Conservation (phyloP, 805 yeast species). For the Yarrowia sp. region DNA sequence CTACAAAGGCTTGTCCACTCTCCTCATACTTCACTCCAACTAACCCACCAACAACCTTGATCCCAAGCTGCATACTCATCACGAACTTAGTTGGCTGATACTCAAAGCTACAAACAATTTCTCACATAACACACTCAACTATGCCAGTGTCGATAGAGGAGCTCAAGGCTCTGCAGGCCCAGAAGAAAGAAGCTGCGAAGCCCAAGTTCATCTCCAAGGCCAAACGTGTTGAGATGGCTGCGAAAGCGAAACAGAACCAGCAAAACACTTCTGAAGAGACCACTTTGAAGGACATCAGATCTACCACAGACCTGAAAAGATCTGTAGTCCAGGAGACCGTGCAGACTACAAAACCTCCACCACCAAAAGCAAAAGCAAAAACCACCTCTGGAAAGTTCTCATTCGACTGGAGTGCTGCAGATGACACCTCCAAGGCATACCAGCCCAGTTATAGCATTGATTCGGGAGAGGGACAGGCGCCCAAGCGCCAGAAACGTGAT, state of each 20-base stretch:
- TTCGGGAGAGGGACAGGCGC: constrained; percentile 31
- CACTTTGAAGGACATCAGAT: neutral
- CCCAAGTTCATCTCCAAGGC: constrained; percentile 48
- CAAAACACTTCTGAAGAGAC: neutral
- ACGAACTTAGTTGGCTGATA: neutral
- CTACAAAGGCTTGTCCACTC: too few relatives aligned
- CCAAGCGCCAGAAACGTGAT: constrained; percentile 27
- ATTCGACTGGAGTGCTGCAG: constrained; percentile 66
- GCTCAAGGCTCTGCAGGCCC: constrained; percentile 30
- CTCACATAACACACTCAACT: neutral
- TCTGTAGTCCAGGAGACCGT: constrained; percentile 8
- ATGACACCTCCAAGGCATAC: constrained; percentile 56
- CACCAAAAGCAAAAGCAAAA: neutral
- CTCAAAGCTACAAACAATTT: neutral
- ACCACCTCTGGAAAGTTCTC: constrained; percentile 42
- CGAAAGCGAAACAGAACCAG: constrained; percentile 1
- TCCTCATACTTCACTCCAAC: neutral
- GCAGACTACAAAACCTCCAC: neutral
- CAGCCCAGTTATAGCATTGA: constrained; percentile 41
- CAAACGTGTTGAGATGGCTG: constrained; percentile 22
- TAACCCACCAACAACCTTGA: neutral
- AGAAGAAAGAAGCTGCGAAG: constrained; percentile 31
- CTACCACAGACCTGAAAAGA: neutral
- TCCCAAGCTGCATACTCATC: neutral
- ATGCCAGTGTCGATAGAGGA: constrained; percentile 38